phyloP scores from a whole-genome alignment of 257 asterid genomes.

The Fraxinus americana region DNA sequence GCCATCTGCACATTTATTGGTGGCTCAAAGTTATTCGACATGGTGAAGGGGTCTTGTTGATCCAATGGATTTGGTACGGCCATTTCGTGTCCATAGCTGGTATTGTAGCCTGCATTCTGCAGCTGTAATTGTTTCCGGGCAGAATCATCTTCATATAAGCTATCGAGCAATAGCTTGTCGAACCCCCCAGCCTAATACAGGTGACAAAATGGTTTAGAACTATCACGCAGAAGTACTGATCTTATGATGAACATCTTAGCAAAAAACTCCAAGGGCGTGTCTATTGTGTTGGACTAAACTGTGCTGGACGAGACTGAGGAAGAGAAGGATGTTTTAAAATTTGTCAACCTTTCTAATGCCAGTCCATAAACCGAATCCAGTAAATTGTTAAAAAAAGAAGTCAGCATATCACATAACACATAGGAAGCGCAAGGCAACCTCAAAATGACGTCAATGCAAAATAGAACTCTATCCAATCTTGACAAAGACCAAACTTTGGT shows the following conservation, averaged over 20 bases:
- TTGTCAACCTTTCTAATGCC: not conserved
- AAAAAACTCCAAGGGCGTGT: not conserved
- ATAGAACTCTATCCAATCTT: not conserved
- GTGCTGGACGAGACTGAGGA: not conserved
- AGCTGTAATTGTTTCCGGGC: conserved; percentile 64
- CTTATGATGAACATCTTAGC: not conserved
- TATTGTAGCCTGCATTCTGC: conserved; percentile 65
- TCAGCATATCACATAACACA: not conserved
- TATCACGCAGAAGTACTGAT: not conserved
- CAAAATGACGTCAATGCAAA: not conserved
- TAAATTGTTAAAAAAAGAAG: too few species aligned
- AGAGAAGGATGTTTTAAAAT: conserved; percentile 6
- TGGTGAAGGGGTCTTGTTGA: conserved; percentile 61
- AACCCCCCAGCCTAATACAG: conserved; percentile 73
- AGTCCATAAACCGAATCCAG: not conserved
- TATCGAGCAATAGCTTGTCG: conserved; percentile 69
- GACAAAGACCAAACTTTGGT: not conserved
- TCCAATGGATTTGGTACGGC: conserved; percentile 38
- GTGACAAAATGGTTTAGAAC: not conserved
- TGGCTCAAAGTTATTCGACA: conserved; percentile 55
- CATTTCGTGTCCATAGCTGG: conserved; percentile 41
- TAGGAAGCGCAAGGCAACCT: not conserved
- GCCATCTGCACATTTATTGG: conserved; percentile 71
- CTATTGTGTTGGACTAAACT: not conserved
- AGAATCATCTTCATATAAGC: conserved; percentile 76